Conservation (phyloP, 2,329 filamentous ascomycete genomes). For the Alternaria sp. region DNA sequence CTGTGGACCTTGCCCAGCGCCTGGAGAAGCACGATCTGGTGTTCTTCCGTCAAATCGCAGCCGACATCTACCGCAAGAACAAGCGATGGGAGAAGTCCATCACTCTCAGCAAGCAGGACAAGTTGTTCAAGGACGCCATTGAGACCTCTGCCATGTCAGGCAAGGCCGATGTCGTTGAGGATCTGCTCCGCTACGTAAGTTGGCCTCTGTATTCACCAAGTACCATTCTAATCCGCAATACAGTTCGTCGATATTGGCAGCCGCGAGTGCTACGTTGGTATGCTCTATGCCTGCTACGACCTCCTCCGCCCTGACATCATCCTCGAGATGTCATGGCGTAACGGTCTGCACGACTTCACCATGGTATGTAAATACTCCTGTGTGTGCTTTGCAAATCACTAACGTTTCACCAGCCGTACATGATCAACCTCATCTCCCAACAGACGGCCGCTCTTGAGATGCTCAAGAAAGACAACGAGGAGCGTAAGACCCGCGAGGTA, state of each 20-base stretch:
- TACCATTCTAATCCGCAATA: conserved; percentile 39
- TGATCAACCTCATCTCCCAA: conserved; percentile 97
- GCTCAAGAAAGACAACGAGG: conserved; percentile 95
- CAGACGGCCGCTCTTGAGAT: conserved; percentile 84
- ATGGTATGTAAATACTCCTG: conserved; percentile 63
- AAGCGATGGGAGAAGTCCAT: conserved; percentile 99
- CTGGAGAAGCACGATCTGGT: conserved; percentile 97
- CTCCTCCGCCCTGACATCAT: conserved; percentile 92
- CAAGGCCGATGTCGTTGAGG: conserved; percentile 92
- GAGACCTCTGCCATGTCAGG: conserved; percentile 93
- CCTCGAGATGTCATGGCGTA: conserved; percentile 95
- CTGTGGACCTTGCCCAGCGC: conserved; percentile 86
- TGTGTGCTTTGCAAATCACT: not conserved
- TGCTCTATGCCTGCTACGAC: conserved; percentile 98
- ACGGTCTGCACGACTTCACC: conserved; percentile 92
- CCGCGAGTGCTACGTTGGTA: conserved; percentile 99
- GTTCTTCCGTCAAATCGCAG: conserved; percentile 98
- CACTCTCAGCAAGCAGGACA: conserved; percentile 96
- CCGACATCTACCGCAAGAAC: conserved; percentile 99
- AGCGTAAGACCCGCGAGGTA: conserved; percentile 74
- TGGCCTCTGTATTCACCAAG: conserved; percentile 1
- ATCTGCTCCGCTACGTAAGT: conserved; percentile 95
- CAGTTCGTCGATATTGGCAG: conserved; percentile 99
- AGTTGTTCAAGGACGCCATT: conserved; percentile 98
- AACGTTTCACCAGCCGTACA: conserved; percentile 69